Evolutionary conservation across 495 filamentous ascomycete species (phyloP).

Genomic region (Lophiotrema nucula): DNA sequence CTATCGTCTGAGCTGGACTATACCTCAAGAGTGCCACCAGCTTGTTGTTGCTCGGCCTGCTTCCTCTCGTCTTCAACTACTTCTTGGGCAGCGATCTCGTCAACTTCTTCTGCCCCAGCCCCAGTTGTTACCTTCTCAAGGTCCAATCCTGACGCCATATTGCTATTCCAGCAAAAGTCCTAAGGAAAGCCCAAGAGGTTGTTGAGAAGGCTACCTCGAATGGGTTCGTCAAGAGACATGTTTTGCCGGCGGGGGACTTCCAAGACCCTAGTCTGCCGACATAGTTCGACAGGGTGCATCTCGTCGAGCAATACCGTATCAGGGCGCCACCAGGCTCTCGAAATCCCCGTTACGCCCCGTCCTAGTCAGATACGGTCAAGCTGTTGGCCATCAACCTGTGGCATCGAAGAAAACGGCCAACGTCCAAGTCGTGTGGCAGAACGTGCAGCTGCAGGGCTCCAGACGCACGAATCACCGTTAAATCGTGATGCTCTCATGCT

Average conservation of each 20-base stretch:
- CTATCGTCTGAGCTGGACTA: not conserved
- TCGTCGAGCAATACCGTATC: no score
- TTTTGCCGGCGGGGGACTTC: constrained; percentile 12
- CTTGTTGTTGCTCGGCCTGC: constrained; percentile 8
- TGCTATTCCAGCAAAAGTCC: not conserved
- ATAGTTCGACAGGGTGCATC: no score
- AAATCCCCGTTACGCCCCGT: no score
- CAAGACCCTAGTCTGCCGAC: constrained; percentile 9
- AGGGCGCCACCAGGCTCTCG: no score
- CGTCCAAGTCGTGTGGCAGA: no score
- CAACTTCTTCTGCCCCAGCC: constrained; percentile 5
- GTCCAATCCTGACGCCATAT: constrained; percentile 20
- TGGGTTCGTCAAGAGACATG: constrained; percentile 1
- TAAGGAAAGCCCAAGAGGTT: not conserved
- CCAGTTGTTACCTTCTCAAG: constrained; percentile 17
- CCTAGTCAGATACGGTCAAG: no score
- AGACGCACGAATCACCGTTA: no score
- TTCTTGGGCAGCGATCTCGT: constrained; percentile 15
- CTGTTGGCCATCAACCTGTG: no score
- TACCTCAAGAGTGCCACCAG: constrained; percentile 22
- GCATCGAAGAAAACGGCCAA: no score
- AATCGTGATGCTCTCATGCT: no score
- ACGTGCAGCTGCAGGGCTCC: no score
- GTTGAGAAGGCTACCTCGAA: not conserved
- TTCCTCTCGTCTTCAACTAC: constrained; percentile 16